Evolutionary conservation across 805 yeast genomes (phyloP).

Genomic region (Candida hungchunana): DNA sequence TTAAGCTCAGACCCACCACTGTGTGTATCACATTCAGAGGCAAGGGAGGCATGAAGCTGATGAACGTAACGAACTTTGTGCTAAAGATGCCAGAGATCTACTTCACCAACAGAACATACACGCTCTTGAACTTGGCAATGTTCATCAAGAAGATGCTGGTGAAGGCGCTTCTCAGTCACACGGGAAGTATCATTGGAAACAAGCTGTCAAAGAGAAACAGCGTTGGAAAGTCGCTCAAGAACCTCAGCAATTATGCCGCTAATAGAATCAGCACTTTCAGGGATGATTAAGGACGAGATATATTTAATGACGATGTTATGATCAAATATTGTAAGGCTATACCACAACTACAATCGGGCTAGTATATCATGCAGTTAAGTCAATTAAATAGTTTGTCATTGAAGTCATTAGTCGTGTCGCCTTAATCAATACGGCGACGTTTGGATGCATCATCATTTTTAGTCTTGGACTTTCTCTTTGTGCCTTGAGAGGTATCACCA

Average conservation of each 20-base stretch:
- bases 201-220: conserved; percentile 47
- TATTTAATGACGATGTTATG: no score
- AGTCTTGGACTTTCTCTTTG: conserved; percentile 36
- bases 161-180: conserved; percentile 53
- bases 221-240: conserved; percentile 14
- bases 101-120: conserved; percentile 64
- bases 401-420: no score
- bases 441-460: conserved; percentile 28
- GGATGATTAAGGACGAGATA: conserved; percentile 9
- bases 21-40: conserved; percentile 75
- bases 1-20: conserved; percentile 47
- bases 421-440: conserved; percentile 25
- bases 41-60: conserved; percentile 59
- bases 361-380: background rate
- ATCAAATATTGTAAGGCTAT: background rate
- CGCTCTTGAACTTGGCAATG: conserved; percentile 60
- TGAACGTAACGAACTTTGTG: conserved; percentile 72
- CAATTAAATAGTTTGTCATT: no score
- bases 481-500: conserved; percentile 32
- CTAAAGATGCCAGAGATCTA: conserved; percentile 59
- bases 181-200: conserved; percentile 78
- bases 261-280: conserved; percentile 23
- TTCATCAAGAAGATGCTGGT: conserved; percentile 60
- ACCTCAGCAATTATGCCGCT: conserved; percentile 23
- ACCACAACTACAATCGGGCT: background rate